phyloP scores from a whole-genome alignment of 1,284 basidiomycete genomes.

The Gymnopus androsaceus region DNA sequence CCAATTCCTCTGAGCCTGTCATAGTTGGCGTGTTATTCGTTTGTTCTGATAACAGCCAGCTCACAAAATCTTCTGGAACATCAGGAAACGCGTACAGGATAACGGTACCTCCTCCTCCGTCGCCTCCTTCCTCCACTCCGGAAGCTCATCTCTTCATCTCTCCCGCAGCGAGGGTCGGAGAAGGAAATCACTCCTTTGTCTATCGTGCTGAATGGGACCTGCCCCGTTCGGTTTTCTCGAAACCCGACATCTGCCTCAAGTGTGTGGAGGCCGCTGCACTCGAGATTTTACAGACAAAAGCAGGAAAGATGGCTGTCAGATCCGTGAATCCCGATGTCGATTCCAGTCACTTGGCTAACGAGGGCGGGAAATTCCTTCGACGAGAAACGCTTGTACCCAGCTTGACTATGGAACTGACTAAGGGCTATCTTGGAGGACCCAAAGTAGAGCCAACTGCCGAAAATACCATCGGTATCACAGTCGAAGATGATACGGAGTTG shows the following conservation, averaged over 20 bases:
- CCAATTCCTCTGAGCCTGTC: not conserved
- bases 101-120: constrained; percentile 16
- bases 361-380: not conserved
- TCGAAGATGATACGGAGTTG: not conserved
- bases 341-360: not conserved
- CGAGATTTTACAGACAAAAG: not conserved
- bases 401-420: not conserved
- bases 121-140: constrained; percentile 17
- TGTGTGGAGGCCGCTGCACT: constrained; percentile 4
- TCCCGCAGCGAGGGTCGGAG: constrained; percentile 19
- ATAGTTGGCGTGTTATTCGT: not conserved
- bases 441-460: not conserved
- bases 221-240: constrained; percentile 23
- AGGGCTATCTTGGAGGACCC: not conserved
- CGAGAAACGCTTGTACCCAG: not conserved
- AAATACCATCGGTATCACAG: not conserved
- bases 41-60: not conserved
- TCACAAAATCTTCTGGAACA: not conserved
- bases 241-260: constrained; percentile 6
- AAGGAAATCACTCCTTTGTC: constrained; percentile 28
- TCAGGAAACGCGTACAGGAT: constrained; percentile 2
- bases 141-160: constrained; percentile 29
- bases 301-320: not conserved
- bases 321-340: not conserved
- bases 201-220: constrained; percentile 29